Conservation (phyloP, 169 alveolate species). For the Theileria parva region DNA sequence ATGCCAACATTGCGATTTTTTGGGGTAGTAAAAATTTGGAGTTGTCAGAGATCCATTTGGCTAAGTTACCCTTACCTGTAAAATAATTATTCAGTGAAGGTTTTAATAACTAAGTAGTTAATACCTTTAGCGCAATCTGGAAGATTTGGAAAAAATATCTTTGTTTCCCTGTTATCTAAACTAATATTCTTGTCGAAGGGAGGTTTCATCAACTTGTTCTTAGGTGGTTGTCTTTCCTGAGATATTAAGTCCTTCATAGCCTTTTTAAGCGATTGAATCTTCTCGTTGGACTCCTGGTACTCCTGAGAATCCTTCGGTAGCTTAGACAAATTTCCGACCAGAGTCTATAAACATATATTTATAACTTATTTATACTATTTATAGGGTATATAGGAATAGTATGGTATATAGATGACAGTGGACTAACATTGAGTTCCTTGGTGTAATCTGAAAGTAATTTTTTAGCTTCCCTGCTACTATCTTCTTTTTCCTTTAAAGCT, state of each 20-base stretch:
- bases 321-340: conserved; percentile 32
- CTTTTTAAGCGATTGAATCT: conserved; percentile 26
- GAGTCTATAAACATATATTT: background rate
- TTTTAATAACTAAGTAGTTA: background rate
- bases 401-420: background rate
- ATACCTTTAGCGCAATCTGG: conserved; percentile 58
- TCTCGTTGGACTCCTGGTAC: conserved; percentile 19
- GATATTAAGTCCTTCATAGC: conserved; percentile 42
- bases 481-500: conserved; percentile 19
- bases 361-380: background rate
- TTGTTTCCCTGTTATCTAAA: conserved; percentile 29
- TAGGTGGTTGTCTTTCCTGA: background rate
- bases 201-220: conserved; percentile 15
- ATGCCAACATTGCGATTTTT: conserved; percentile 66
- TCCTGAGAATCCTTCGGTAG: conserved; percentile 56
- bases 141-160: conserved; percentile 25
- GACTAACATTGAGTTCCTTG: conserved; percentile 27
- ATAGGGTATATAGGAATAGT: background rate
- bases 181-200: background rate
- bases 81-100: background rate
- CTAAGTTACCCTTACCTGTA: conserved; percentile 56
- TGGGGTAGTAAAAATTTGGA: conserved; percentile 40
- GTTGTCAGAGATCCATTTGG: conserved; percentile 56
- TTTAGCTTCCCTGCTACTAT: conserved; percentile 14
- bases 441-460: conserved; percentile 20